phyloP scores from a whole-genome alignment of 331 rosid species.

The Stylosanthes scabra region DNA sequence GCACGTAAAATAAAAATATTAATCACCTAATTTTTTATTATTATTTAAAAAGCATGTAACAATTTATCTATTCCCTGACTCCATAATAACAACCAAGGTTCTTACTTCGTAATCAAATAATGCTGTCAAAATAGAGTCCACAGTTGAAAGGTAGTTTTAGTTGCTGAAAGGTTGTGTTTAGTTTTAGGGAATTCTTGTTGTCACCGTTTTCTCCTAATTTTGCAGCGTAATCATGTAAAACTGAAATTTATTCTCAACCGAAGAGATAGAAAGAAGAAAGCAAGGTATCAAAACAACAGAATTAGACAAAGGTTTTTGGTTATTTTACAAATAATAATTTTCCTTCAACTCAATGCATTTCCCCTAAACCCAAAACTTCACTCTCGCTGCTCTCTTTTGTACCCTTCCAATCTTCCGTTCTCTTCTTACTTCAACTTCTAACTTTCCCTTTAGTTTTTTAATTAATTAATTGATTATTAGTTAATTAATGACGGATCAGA shows the following conservation, averaged over 20 bases:
- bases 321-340: neutral
- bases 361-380: neutral
- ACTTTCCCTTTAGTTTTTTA: neutral
- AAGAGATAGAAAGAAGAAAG: neutral
- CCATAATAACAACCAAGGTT: no score
- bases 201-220: neutral
- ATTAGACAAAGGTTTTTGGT: neutral
- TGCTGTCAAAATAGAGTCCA: no score
- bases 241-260: neutral
- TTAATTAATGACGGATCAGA: slow-evolving; percentile 63
- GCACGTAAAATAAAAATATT: no score
- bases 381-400: no score
- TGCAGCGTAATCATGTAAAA: neutral
- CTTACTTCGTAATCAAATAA: no score
- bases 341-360: neutral
- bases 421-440: neutral
- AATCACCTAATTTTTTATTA: no score
- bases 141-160: neutral
- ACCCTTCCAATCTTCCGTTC: neutral
- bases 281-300: neutral
- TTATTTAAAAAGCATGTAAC: no score
- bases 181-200: neutral
- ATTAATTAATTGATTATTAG: neutral
- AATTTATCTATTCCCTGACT: no score
- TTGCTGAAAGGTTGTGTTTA: neutral